phyloP scores from a whole-genome alignment of 2,329 filamentous ascomycete genomes.

The Diaporthe sp. region DNA sequence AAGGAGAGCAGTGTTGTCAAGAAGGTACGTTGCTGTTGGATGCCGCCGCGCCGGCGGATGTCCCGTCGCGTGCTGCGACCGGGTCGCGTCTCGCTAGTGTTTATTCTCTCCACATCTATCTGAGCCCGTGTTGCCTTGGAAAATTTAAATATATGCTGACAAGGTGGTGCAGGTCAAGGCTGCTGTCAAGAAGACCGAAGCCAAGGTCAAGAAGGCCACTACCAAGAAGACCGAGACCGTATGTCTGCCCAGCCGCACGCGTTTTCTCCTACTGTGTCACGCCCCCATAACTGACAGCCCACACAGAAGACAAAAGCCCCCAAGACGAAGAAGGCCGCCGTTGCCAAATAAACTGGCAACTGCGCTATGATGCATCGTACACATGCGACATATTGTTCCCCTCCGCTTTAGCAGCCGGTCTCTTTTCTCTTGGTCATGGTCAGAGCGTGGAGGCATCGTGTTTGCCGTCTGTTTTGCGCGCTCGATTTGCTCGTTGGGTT shows the following conservation, averaged over 20 bases:
- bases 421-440: slow-evolving; percentile 36
- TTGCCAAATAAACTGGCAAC: slow-evolving; percentile 43
- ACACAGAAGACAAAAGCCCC: slow-evolving; percentile 49
- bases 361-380: background rate
- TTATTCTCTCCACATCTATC: background rate
- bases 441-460: slow-evolving; percentile 23
- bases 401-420: slow-evolving; percentile 6
- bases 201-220: slow-evolving; percentile 46
- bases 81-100: background rate
- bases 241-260: slow-evolving; percentile 4
- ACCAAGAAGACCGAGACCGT: slow-evolving; percentile 44
- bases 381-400: background rate
- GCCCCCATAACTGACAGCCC: background rate
- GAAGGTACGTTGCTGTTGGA: slow-evolving; percentile 47
- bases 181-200: slow-evolving; percentile 47
- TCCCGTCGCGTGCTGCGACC: background rate
- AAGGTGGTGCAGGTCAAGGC: slow-evolving; percentile 48
- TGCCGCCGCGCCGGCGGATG: background rate
- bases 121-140: background rate
- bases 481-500: slow-evolving; percentile 14
- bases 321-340: slow-evolving; percentile 49
- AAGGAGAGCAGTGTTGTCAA: slow-evolving; percentile 51
- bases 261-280: background rate
- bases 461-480: slow-evolving; percentile 19
- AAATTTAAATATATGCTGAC: background rate